Evolutionary conservation across 1,284 basidiomycete genomes (phyloP), one percentile per base, ranked within the genome.

Genomic region (Cryptococcus jaspeensis): DNA sequence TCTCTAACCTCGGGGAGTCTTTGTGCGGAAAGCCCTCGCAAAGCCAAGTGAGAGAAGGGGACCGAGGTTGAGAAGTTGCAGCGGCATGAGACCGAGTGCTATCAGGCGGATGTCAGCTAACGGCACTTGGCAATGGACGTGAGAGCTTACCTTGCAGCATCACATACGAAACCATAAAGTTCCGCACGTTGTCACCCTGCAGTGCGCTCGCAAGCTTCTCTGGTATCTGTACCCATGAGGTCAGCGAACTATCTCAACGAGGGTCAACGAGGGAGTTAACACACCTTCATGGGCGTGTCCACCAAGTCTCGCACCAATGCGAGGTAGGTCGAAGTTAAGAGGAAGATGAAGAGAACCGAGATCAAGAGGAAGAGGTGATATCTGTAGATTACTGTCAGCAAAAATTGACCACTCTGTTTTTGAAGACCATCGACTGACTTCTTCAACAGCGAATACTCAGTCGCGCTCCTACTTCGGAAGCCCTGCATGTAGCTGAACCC

Each of bases 101-200:
- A 62, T 32, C n/a, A 50, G 25, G 36, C 37, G 36, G 22, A 37
- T 48, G 25, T 32, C 47, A 49, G 47, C 39, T 22, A 38, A 20
- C 28, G 12, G 20, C 22, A 12, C 8, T 38, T 9, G 8, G 35
- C 20, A 22, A 16, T 7, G 18, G 13, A n/a, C n/a, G 50, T 7
- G 12, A 4, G 9, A 32, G 53, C 57, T 57, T 67, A 86, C 88
- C 89, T 83, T 96, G 92, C 12, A 98, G 83, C 64, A 97, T 89
- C 36, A 96, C 92, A 75, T 97, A 98, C 7, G 91, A 94, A 38
- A 98, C 79, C 81, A 96, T 96, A 80, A 98, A 97, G 73, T 94
- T 89, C 58, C 92, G 72, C 6, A 78, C 69, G 59, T 66, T 71
- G 79, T 82, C 63, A 84, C 88, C 65, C 83, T 84, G 88, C 32